Evolutionary conservation across 208 protist species (phyloP).

Genomic region (Leishmania amazonensis): DNA sequence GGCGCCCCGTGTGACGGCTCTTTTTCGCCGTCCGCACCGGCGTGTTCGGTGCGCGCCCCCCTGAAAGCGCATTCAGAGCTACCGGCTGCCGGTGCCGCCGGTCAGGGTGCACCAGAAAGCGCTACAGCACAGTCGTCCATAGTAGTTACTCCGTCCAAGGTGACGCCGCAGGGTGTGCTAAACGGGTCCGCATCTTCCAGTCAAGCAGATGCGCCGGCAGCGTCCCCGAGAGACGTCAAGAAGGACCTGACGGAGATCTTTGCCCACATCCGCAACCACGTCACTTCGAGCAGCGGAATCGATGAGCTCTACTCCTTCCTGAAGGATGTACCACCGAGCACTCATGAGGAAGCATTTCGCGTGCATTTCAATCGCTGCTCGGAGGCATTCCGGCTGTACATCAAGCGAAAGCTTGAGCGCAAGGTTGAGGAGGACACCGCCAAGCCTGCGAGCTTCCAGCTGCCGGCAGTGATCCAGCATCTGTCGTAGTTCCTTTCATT

Average conservation of each 20-base stretch:
- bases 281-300: conserved; percentile 74
- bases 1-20: background rate
- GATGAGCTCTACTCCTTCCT: conserved; percentile 77
- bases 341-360: conserved; percentile 66
- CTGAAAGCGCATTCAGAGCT: conserved; percentile 8
- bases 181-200: conserved; percentile 1
- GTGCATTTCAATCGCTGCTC: conserved; percentile 84
- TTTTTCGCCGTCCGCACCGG: background rate
- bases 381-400: conserved; percentile 83
- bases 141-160: background rate
- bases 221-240: conserved; percentile 10
- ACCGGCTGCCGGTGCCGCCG: background rate
- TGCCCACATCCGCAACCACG: conserved; percentile 74
- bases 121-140: background rate
- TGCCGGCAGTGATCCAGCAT: conserved; percentile 46
- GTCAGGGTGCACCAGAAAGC: background rate
- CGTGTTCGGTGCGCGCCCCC: conserved; percentile 12
- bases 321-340: conserved; percentile 21
- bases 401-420: conserved; percentile 80
- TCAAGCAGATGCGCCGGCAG: background rate
- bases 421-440: conserved; percentile 56
- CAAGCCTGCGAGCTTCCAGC: conserved; percentile 39
- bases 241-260: conserved; percentile 66
- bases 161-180: background rate
- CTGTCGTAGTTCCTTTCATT: conserved; percentile 24